Base-by-base conservation (phyloP, 1,284 basidiomycete species). In the Marasmius fiardii region DNA sequence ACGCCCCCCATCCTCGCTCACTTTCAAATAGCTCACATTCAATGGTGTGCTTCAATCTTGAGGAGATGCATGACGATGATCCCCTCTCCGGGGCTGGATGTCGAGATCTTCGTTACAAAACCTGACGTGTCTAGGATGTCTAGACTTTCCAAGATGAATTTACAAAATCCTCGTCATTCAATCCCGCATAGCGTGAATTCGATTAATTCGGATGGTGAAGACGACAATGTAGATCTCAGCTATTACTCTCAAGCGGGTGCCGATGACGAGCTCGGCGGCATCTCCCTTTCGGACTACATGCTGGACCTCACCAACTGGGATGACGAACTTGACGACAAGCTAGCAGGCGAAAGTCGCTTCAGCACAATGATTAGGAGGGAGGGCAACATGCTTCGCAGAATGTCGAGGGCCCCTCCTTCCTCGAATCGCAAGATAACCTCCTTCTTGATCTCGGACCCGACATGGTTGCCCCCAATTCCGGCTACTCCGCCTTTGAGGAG, bases 231-330 rank as follows among this genome's bases (percentile, higher is more conserved):
- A 24, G 81, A 83, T 60, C 64, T 78, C 48, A 74, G 71, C 53
- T 81, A 82, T 56, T 79, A 81, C 62, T 67, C 69, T 1, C 71
- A 71, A 7, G 69, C 72, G 31, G 67, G 55, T 43, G 65, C 61
- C 1, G 68, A 70, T 35, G 64, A 67, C 20, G 69, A 71, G 10
- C 62, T 67, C 4, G 70, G 71, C 34, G 73, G 73, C 26, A 71
- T 72, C 26, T 75, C 75, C 11, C 74, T 80, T 57, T 79, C 84
- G 55, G 76, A 78, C 54, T 74, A 83, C 51, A 76, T 82, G 0
- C 71, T 88, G 16, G 90, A 92, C 61, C 73, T 90, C 53, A 92
- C 90, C 6, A 89, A 92, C 63, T 94, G 90, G 63, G 90, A 92
- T 59, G 90, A 89, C 24, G 88, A 92, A 60, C 80, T 90, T 58